Evolutionary conservation across 1,284 basidiomycete species (phyloP), one percentile per base, ranked within the genome.

Genomic region (Leucoagaricus sp.): DNA sequence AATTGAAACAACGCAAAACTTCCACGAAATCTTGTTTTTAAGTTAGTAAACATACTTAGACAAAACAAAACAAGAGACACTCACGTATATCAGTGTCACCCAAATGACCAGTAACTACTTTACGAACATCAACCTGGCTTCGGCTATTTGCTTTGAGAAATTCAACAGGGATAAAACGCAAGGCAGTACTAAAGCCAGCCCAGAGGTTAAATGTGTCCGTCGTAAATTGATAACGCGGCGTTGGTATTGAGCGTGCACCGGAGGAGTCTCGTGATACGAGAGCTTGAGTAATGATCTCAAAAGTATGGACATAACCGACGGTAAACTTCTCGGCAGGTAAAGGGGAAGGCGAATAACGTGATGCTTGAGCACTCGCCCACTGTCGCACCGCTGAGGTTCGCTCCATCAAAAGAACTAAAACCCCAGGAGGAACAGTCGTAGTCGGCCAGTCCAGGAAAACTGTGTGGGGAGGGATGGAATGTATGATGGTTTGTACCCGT

Each of bases 21-120:
- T 81, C 72, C 12, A 71, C 59, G 63, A 93, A 91, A 50, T 90
- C 92, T 94, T 55, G 40, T 13, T 38, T 54, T 45, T 29, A 17
- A 36, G 25, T 51, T 2, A 50, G 29, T 15, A 47, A 57, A 46
- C 53, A 58, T 40, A n/a, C n/a, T 52, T 61, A 21, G 50, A 40
- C 8, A 41, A 21, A 55, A 52, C 21, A 51, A 19, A 58, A 55
- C 57, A 57, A 8, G 44, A 55, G 49, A 50, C 48, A 84, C 89
- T 70, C 65, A 91, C 89, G 82, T 60, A 78, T 69, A 53, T 80
- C 85, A 46, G 68, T 76, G 62, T 87, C 85, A 63, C 85, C 82
- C 60, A 92, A 67, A 68, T 90, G 87, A 25, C 80, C 74, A 28
- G 79, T 73, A 28, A 90, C 74, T 17, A 82, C 62, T 45, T 79